phyloP scores from a whole-genome alignment of 805 yeast species.

The Hanseniaspora hatyaiensis region DNA sequence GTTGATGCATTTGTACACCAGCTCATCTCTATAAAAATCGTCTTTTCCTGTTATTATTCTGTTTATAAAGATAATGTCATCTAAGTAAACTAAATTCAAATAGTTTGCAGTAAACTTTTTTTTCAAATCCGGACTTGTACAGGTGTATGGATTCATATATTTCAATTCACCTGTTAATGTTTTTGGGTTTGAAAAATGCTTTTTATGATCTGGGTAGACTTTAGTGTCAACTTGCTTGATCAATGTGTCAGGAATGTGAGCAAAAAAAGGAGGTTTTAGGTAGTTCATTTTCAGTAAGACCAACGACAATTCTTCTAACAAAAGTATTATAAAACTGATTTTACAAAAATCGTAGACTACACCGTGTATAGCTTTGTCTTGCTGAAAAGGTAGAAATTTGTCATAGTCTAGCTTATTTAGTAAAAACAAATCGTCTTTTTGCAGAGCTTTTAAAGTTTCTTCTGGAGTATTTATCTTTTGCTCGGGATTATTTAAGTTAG shows the following conservation, averaged over 20 bases:
- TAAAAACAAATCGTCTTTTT: not conserved
- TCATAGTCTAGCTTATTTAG: not conserved
- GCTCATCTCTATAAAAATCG: conserved; percentile 8
- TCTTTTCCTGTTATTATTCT: not conserved
- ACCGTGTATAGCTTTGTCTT: not conserved
- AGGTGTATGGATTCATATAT: conserved; percentile 7
- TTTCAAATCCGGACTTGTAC: not conserved
- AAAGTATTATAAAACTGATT: not conserved
- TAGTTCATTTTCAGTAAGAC: conserved; percentile 1
- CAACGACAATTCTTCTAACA: conserved; percentile 3
- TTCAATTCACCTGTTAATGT: not conserved
- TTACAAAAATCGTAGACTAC: conserved; percentile 6
- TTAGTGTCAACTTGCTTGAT: not conserved
- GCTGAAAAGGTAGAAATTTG: conserved; percentile 12
- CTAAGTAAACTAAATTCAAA: conserved; percentile 6
- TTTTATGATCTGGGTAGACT: not conserved
- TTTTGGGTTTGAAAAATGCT: not conserved
- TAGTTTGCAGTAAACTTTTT: not conserved
- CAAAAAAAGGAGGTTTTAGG: conserved; percentile 14
- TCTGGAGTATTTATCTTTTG: not conserved
- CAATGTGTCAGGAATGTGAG: conserved; percentile 13
- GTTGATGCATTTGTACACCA: conserved; percentile 13
- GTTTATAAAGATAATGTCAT: conserved; percentile 7
- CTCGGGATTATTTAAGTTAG: too few relatives aligned
- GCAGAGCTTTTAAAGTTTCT: not conserved